Conservation (phyloP, 2,329 filamentous ascomycete species). For the Septoria linicola region DNA sequence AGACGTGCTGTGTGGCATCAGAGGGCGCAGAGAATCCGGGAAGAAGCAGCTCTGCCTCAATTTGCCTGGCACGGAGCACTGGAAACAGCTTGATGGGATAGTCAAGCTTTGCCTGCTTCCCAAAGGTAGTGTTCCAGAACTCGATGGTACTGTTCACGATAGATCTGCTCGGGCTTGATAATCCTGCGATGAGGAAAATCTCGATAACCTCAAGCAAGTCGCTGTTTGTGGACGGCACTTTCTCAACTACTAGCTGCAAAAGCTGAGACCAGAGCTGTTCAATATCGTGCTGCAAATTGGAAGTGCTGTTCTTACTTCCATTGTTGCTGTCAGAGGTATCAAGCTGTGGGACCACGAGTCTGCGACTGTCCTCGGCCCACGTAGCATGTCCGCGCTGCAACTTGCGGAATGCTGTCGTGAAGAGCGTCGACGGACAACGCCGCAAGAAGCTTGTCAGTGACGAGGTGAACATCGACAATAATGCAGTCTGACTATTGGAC, state of each 20-base stretch:
- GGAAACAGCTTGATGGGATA: constrained; percentile 66
- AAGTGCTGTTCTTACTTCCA: neutral
- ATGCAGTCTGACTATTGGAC: neutral
- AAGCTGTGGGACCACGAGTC: constrained; percentile 16
- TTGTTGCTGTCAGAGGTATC: neutral
- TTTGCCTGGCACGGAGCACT: constrained; percentile 61
- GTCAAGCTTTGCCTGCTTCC: constrained; percentile 56
- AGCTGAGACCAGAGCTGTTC: constrained; percentile 43
- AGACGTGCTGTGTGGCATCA: neutral
- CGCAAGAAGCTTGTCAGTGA: constrained; percentile 35
- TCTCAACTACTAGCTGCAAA: constrained; percentile 53
- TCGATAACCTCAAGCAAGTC: constrained; percentile 56
- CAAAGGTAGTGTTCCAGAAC: constrained; percentile 72
- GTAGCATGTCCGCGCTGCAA: constrained; percentile 61
- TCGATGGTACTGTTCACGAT: constrained; percentile 54
- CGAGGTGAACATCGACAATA: neutral
- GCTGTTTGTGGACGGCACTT: constrained; percentile 58
- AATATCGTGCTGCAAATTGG: neutral
- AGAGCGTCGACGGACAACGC: constrained; percentile 47
- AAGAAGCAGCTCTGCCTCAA: constrained; percentile 53
- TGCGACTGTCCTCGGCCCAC: constrained; percentile 62
- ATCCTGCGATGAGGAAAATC: constrained; percentile 52
- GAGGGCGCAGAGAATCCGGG: constrained; percentile 44
- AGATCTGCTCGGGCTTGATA: constrained; percentile 52
- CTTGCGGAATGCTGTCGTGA: constrained; percentile 57